These are phyloP conservation scores for Yamadazyma aaseri DNA, from an alignment of 1,139 yeast species.

Conservation along the genomic window DNA sequence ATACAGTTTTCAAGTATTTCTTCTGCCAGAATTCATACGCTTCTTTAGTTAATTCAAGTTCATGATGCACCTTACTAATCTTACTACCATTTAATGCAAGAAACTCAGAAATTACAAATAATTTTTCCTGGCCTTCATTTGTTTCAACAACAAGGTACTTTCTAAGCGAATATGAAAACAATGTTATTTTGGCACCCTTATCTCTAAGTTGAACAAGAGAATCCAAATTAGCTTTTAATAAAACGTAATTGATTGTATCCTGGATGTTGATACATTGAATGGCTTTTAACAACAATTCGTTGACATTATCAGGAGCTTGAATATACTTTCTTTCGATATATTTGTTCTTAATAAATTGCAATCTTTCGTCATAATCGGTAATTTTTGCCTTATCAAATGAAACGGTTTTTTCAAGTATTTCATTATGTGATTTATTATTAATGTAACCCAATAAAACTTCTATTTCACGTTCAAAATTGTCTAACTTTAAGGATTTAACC, in stretches of 20 bases:
- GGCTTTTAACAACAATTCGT: constrained; percentile 38
- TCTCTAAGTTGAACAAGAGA: constrained; percentile 30
- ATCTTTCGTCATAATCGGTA: constrained; percentile 35
- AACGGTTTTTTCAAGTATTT: constrained; percentile 33
- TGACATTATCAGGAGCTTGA: constrained; percentile 22
- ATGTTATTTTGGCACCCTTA: constrained; percentile 30
- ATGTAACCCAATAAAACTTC: constrained; percentile 39
- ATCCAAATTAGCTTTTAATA: constrained; percentile 51
- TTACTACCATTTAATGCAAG: constrained; percentile 64
- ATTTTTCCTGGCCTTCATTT: constrained; percentile 20
- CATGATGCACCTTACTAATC: constrained; percentile 28
- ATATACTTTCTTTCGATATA: constrained; percentile 45
- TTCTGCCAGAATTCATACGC: constrained; percentile 54
- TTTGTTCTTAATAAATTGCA: constrained; percentile 49
- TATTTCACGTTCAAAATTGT: constrained; percentile 44
- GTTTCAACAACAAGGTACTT: constrained; percentile 40
- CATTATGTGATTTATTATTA: constrained; percentile 40
- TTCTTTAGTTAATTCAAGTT: constrained; percentile 35
- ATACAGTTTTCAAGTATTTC: constrained; percentile 9
- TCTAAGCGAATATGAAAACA: constrained; percentile 62
- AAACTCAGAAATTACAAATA: constrained; percentile 73
- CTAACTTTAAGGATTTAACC: constrained; percentile 50
- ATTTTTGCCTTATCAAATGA: constrained; percentile 28
- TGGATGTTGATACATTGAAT: constrained; percentile 50
- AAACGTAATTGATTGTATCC: constrained; percentile 45